Evolutionary conservation across 495 filamentous ascomycete species (phyloP), one percentile per base, ranked within the genome.

Genomic region (Neurospora sp.): DNA sequence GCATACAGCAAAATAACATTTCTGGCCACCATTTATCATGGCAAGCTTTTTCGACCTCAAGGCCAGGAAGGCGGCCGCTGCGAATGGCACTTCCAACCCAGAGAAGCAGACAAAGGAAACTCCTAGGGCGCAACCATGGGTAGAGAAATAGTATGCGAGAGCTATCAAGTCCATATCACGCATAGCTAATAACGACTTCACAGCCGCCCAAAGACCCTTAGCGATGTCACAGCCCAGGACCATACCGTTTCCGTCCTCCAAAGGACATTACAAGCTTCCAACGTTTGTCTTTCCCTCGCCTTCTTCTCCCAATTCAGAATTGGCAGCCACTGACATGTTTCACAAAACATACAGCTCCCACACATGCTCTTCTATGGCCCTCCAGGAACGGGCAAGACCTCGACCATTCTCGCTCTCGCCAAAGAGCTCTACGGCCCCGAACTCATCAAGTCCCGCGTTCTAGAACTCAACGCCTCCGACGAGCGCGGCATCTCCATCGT

Each of bases 341-440:
- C 17, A 73, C 53, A 74, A 45, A 14, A 3, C 38, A 20, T 70
- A n/a, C 71, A 95, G 92, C 91, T 99, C 68, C 96, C 96, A 27
- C 96, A 99, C 81, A 97, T 99, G 94, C 93, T 99, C 79, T 98
- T 98, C 86, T 99, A 99, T 78, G 96, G 96, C 8, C 96, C 96
- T 0, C 96, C 96, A 0, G 96, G 96, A 48, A 99, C 96, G 1
- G 96, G 96, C 75, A 99, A 99, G 82, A 99, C 96, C n/a, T 97
- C 94, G 5, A 98, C 96, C 1, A 94, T 99, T 79, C 93, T 99
- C 38, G 89, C 89, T 17, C 93, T 99, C 40, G 94, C 95, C 45
- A 97, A 97, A 82, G 94, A 97, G 76, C 93, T 99, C 74, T 99
- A 96, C 85, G 96, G 95, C 16, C 96, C 96, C 53, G 93, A 97